Percentiles rank a stretch among this genome's conserved stretches.
These are phyloP conservation scores for Phytophthora hibernalis DNA, from an alignment of 352 stramenopile genomes.

Conservation along the genomic window DNA sequence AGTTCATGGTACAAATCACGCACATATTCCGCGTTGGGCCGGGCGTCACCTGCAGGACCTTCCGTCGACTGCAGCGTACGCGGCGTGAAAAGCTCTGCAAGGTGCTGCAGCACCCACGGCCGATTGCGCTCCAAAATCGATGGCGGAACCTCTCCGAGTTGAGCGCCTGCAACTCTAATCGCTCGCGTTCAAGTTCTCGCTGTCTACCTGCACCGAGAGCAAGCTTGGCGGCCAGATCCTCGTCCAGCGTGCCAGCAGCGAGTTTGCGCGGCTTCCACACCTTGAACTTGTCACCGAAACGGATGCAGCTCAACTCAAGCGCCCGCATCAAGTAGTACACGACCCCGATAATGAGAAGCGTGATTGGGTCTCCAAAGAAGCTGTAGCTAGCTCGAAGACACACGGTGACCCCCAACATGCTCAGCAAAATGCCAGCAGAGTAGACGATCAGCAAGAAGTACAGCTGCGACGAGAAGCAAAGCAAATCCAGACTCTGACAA, in stretches of 20 bases:
- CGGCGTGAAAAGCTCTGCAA: conserved; percentile 96
- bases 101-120: conserved; percentile 97
- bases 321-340: conserved; percentile 82
- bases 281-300: conserved; percentile 77
- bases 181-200: conserved; percentile 95
- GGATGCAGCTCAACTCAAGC: conserved; percentile 65
- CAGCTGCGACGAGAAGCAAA: conserved; percentile 96
- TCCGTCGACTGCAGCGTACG: conserved; percentile 79
- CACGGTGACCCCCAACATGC: conserved; percentile 95
- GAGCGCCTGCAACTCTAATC: conserved; percentile 95
- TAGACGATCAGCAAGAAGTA: conserved; percentile 93
- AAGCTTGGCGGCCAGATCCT: conserved; percentile 96
- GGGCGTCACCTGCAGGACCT: conserved; percentile 37
- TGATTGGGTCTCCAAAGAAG: conserved; percentile 92
- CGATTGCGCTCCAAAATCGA: conserved; percentile 97
- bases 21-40: conserved; percentile 94
- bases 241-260: conserved; percentile 93
- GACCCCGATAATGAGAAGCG: conserved; percentile 90
- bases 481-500: conserved; percentile 94
- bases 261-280: conserved; percentile 94
- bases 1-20: conserved; percentile 97
- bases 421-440: conserved; percentile 88
- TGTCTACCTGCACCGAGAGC: conserved; percentile 94
- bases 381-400: conserved; percentile 94
- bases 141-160: conserved; percentile 97